Evolutionary conservation across 176 grass and related monocot species (phyloP), one percentile per base, ranked within the genome.

Genomic region (Calamus simplicifolius): DNA sequence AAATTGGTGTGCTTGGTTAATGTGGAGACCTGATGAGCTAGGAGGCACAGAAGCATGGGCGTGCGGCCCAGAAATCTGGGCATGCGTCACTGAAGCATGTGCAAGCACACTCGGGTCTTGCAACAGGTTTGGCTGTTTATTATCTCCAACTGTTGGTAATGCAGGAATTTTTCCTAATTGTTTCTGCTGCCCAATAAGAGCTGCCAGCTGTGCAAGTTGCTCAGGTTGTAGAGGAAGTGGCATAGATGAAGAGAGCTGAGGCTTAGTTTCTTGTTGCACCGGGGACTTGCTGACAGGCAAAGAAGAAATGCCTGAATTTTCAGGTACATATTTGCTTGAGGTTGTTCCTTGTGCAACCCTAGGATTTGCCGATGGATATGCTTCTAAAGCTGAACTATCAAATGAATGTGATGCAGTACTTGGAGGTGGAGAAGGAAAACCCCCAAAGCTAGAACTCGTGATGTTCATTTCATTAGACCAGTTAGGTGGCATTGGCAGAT

Each of bases 121-220:
- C 56, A 76, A 16, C 23, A 74, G 62, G 25, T 73, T 71, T 30
- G 76, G 51, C 52, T 77, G 75, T 56, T 59, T 80, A 43, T 67
- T 80, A 69, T 74, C 71, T 50, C 62, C 66, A 48, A 63, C 79
- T 38, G 53, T 18, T 55, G 71, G 54, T 10, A 82, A 63, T 61
- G 53, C 52, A 74, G 54, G 57, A 71, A 56, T 66, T 55, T 71
- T 82, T 51, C 61, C 76, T 63, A 48, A 57, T 75, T 85, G 75
- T 70, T 77, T 85, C 62, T 85, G 87, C 55, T 77, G 75, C 57
- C 75, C 76, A 23, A 90, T 79, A 63, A 82, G 69, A 54, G 73
- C 27, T 52, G 87, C 61, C 50, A 86, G 60, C 38, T 85, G 82
- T 29, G 79, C 79, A 60, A 85, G 72, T 76, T 85, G 87, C 58